A percentile compares a stretch with the other conserved stretches of the same genome.
Conservation (phyloP, 768 basidiomycete genomes). For the Chalciporus sphaerocephalus region DNA sequence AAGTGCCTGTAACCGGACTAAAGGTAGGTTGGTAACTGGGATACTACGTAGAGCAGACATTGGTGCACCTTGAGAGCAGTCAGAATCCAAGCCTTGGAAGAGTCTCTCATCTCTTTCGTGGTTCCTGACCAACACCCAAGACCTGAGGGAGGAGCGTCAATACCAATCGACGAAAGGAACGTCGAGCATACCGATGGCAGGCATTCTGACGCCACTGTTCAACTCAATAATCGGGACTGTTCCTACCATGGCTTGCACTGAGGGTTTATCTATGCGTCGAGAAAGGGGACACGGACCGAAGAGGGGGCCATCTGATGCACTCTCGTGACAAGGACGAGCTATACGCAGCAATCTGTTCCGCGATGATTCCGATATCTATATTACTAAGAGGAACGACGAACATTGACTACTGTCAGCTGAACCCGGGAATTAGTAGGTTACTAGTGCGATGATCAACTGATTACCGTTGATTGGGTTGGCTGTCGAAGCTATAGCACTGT, state of each 20-base stretch:
- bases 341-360: not conserved
- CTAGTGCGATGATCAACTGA: too few species aligned
- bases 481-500: too few species aligned
- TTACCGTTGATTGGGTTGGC: too few species aligned
- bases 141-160: not conserved
- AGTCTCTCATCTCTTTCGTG: not conserved
- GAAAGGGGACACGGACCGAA: not conserved
- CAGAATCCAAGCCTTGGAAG: conserved; percentile 1
- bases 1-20: conserved; percentile 44
- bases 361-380: too few species aligned
- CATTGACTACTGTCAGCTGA: too few species aligned
- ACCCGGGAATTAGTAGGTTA: too few species aligned
- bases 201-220: conserved; percentile 4
- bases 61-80: not conserved
- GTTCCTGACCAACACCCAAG: not conserved
- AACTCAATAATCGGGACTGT: not conserved
- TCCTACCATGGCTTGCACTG: not conserved
- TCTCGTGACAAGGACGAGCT: not conserved
- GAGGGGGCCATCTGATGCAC: not conserved
- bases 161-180: not conserved
- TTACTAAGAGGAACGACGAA: too few species aligned
- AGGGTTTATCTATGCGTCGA: not conserved
- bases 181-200: not conserved
- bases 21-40: not conserved
- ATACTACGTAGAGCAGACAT: not conserved